These are phyloP conservation scores for Elsinoe batatas DNA, from an alignment of 2,329 filamentous ascomycete genomes.

Conservation along the genomic window DNA sequence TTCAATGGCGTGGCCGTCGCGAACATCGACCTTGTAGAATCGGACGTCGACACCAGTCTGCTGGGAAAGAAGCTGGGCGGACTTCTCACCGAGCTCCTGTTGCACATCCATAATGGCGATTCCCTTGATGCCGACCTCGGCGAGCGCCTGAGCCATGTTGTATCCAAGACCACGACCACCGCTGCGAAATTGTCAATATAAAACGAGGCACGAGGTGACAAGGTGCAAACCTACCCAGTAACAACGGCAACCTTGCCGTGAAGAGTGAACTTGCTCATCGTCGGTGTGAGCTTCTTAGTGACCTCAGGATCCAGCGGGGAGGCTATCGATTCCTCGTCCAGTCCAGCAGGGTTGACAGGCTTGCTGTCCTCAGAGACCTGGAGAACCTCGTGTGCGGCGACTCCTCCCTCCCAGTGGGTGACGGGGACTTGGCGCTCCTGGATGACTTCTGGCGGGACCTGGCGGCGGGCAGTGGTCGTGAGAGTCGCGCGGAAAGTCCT, in stretches of 20 bases:
- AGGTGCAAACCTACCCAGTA: constrained; percentile 48
- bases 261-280: constrained; percentile 59
- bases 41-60: constrained; percentile 64
- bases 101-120: constrained; percentile 70
- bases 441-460: constrained; percentile 8
- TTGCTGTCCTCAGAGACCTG: constrained; percentile 19
- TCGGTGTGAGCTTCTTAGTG: constrained; percentile 47
- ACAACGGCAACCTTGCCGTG: constrained; percentile 62
- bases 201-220: not conserved
- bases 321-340: constrained; percentile 25
- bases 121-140: constrained; percentile 64
- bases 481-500: not conserved
- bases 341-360: constrained; percentile 26
- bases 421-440: constrained; percentile 11
- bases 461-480: constrained; percentile 6
- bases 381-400: constrained; percentile 20
- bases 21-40: constrained; percentile 72
- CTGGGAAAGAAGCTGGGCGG: constrained; percentile 59
- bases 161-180: constrained; percentile 69
- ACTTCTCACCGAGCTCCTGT: constrained; percentile 60
- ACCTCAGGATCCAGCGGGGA: constrained; percentile 29
- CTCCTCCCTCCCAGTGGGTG: constrained; percentile 9
- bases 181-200: constrained; percentile 34
- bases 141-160: constrained; percentile 68
- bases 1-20: constrained; percentile 59